These are phyloP conservation scores for Anastatica hierochuntica DNA, from an alignment of 345 rosid species.

Conservation along the genomic window DNA sequence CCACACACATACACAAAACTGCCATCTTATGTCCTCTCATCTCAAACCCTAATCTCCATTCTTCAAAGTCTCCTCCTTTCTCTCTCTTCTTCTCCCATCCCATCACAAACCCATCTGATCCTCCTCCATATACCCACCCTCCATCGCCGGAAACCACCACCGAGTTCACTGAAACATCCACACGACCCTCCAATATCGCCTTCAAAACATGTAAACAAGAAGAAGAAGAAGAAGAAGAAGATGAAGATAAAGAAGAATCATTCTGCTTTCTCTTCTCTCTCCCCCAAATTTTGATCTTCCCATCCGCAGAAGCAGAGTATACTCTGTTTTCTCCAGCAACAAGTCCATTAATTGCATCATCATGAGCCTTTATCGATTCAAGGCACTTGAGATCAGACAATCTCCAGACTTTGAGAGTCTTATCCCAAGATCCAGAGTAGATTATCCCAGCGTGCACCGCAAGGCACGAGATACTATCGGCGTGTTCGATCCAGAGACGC, in stretches of 20 bases:
- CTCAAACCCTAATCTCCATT: conserved; percentile 55
- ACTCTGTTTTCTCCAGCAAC: conserved; percentile 55
- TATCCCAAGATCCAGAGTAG: conserved; percentile 94
- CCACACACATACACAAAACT: conserved; percentile 56
- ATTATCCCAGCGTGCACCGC: conserved; percentile 49
- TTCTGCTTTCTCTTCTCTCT: conserved; percentile 32
- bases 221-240: conserved; percentile 19
- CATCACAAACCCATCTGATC: conserved; percentile 81
- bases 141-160: conserved; percentile 62
- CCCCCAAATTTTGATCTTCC: conserved; percentile 80
- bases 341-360: conserved; percentile 71
- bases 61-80: conserved; percentile 28
- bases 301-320: conserved; percentile 88
- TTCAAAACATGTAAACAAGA: conserved; percentile 47
- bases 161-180: conserved; percentile 67
- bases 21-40: conserved; percentile 65
- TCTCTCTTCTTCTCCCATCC: conserved; percentile 53
- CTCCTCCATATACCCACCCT: conserved; percentile 68
- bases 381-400: conserved; percentile 69
- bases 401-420: conserved; percentile 91
- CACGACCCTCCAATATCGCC: conserved; percentile 66
- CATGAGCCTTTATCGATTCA: conserved; percentile 83
- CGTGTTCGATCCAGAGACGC: conserved; percentile 70
- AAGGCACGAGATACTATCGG: conserved; percentile 85
- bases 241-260: background rate